Conservation (phyloP, 768 basidiomycete genomes). For the Daedalea quercina region DNA sequence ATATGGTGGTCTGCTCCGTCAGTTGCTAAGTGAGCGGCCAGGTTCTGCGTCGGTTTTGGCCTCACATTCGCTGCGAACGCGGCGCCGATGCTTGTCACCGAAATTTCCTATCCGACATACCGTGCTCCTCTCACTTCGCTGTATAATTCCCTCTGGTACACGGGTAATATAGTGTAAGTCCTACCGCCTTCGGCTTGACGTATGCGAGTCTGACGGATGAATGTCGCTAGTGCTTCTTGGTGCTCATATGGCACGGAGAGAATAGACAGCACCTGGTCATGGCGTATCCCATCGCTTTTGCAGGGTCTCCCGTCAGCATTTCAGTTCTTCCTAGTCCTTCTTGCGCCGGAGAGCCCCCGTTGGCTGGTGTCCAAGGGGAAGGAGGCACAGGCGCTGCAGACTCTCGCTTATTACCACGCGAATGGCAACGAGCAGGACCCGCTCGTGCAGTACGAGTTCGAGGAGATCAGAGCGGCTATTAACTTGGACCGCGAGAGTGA, state of each 20-base stretch:
- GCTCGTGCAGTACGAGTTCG: slow-evolving; percentile 66
- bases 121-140: slow-evolving; percentile 72
- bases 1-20: background rate
- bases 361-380: slow-evolving; percentile 74
- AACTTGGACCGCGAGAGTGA: slow-evolving; percentile 48
- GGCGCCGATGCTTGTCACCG: slow-evolving; percentile 80
- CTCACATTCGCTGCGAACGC: slow-evolving; percentile 44
- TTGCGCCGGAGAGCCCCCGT: slow-evolving; percentile 80
- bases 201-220: background rate
- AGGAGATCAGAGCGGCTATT: slow-evolving; percentile 79
- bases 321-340: slow-evolving; percentile 60
- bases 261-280: slow-evolving; percentile 63
- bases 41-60: slow-evolving; percentile 37
- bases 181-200: background rate
- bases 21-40: slow-evolving; percentile 7
- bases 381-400: slow-evolving; percentile 58
- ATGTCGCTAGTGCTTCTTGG: slow-evolving; percentile 51
- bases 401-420: slow-evolving; percentile 79
- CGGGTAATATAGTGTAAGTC: slow-evolving; percentile 68
- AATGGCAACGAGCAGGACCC: slow-evolving; percentile 67
- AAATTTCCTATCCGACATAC: slow-evolving; percentile 78
- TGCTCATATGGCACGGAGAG: slow-evolving; percentile 76
- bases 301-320: slow-evolving; percentile 65
- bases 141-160: slow-evolving; percentile 86
- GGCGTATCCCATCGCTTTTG: slow-evolving; percentile 75